Conservation (phyloP, 2,329 filamentous ascomycete species). For the Ophiostoma montium region DNA sequence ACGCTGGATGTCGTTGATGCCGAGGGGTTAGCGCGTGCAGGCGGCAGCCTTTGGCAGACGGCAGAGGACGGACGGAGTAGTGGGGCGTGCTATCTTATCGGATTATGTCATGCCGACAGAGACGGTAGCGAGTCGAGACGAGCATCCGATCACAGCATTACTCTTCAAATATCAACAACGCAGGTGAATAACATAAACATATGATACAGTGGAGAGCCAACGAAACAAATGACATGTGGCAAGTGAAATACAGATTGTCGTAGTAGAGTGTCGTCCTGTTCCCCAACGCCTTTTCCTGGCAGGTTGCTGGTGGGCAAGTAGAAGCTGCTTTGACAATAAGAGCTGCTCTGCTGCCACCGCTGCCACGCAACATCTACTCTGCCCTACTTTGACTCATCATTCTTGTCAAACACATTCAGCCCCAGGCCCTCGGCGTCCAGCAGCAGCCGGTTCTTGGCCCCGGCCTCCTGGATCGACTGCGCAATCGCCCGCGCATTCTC, state of each 20-base stretch:
- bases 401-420: constrained; percentile 60
- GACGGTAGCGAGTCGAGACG: not conserved
- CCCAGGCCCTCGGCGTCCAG: constrained; percentile 84
- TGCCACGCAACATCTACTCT: not conserved
- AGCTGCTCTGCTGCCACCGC: too few relatives aligned
- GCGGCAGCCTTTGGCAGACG: too few relatives aligned
- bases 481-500: constrained; percentile 91
- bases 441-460: constrained; percentile 85
- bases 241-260: not conserved
- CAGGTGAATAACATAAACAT: too few relatives aligned
- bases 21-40: not conserved
- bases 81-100: not conserved
- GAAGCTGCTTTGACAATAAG: too few relatives aligned
- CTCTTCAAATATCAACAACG: too few relatives aligned
- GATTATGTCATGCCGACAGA: not conserved
- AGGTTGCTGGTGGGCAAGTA: too few relatives aligned
- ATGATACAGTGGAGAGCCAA: too few relatives aligned
- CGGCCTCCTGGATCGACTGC: constrained; percentile 69
- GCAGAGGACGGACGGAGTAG: not conserved
- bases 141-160: too few relatives aligned
- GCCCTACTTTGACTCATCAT: constrained; percentile 30
- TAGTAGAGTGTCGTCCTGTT: not conserved
- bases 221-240: not conserved
- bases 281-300: not conserved
- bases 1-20: too few relatives aligned